A percentile compares a stretch with the other conserved stretches of the same genome.
These are phyloP conservation scores for Starmera stellimalicola DNA, from an alignment of 1,139 yeast species.

Conservation along the genomic window DNA sequence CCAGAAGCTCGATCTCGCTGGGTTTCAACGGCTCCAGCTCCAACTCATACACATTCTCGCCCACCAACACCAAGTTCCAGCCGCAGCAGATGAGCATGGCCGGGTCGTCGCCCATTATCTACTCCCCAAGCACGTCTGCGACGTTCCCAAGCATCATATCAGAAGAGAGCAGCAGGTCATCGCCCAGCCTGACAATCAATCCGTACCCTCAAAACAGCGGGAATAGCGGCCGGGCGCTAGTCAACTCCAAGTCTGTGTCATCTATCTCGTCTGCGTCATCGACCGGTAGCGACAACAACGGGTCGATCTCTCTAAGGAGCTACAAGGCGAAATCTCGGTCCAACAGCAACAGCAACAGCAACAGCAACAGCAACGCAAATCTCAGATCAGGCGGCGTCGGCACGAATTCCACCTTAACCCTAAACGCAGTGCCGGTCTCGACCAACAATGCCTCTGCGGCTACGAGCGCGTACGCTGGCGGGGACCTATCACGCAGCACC, in stretches of 20 bases:
- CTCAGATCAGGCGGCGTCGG: background rate
- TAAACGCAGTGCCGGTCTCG: no score
- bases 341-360: background rate
- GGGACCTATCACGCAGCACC: no score
- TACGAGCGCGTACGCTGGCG: no score
- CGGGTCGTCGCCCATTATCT: conserved; percentile 16
- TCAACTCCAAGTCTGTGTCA: background rate
- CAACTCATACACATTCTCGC: conserved; percentile 16
- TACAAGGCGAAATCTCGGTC: background rate
- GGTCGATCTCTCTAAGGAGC: background rate
- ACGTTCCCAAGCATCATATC: conserved; percentile 3
- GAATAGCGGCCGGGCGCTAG: conserved; percentile 14
- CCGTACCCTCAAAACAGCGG: no score
- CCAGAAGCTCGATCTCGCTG: conserved; percentile 17
- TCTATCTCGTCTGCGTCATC: conserved; percentile 1
- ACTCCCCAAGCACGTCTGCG: conserved; percentile 12
- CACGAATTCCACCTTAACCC: no score
- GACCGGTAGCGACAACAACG: background rate
- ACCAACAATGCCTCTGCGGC: no score
- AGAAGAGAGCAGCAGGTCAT: background rate
- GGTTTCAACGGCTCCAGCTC: conserved; percentile 16
- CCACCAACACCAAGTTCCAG: conserved; percentile 3
- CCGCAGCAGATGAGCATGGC: background rate
- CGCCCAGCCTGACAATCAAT: background rate
- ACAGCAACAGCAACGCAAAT: background rate